A percentile compares a stretch with the other conserved stretches of the same genome.
Conservation (phyloP, 352 stramenopile genomes). For the Phytophthora nicotianae region DNA sequence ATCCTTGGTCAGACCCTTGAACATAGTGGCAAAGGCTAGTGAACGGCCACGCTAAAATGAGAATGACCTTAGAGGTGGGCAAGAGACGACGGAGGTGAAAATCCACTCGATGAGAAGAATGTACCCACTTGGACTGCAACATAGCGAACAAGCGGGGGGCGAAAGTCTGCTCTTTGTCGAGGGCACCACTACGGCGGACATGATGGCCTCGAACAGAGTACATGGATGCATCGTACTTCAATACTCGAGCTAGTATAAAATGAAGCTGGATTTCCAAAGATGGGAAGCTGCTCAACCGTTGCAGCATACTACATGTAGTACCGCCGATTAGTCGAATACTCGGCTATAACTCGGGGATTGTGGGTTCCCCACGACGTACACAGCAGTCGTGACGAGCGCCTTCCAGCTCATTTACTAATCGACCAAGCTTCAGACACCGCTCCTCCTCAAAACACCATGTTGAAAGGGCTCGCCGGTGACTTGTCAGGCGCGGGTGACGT, state of each 20-base stretch:
- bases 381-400: neutral
- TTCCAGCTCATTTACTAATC: conserved; percentile 17
- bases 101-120: conserved; percentile 27
- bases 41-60: conserved; percentile 26
- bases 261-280: conserved; percentile 25
- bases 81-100: conserved; percentile 12
- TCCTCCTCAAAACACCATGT: conserved; percentile 31
- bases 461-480: conserved; percentile 60
- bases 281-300: conserved; percentile 8
- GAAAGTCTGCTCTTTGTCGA: conserved; percentile 15
- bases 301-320: neutral
- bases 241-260: conserved; percentile 1
- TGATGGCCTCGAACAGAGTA: conserved; percentile 16
- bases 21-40: conserved; percentile 26
- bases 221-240: conserved; percentile 12
- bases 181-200: conserved; percentile 13
- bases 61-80: conserved; percentile 15
- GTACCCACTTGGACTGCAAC: conserved; percentile 25
- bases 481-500: conserved; percentile 62
- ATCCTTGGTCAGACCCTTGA: conserved; percentile 58
- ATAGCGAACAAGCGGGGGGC: conserved; percentile 8
- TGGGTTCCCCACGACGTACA: neutral
- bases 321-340: conserved; percentile 15
- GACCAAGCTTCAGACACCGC: neutral
- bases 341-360: conserved; percentile 7